Evolutionary conservation across 2,329 filamentous ascomycete species (phyloP).

Genomic region (Eutypa lata): DNA sequence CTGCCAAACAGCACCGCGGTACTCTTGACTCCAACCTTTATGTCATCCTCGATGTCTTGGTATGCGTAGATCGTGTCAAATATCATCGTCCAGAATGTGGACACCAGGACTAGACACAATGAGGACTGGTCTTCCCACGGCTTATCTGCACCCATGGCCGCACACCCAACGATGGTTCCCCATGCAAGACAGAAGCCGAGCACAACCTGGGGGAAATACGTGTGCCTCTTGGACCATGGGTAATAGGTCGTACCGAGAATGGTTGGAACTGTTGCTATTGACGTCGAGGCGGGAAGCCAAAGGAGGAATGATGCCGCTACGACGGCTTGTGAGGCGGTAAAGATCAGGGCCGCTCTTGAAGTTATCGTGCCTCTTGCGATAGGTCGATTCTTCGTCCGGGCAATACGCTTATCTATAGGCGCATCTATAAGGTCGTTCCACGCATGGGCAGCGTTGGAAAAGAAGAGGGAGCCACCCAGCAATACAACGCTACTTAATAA

Average conservation of each 20-base stretch:
- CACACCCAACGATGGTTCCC: slow-evolving; percentile 16
- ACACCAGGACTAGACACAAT: slow-evolving; percentile 10
- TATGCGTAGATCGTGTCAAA: slow-evolving; percentile 30
- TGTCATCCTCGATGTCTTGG: slow-evolving; percentile 24
- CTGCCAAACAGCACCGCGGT: slow-evolving; percentile 18
- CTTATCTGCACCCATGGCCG: slow-evolving; percentile 3
- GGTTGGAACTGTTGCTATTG: slow-evolving; percentile 7
- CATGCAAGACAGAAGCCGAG: slow-evolving; percentile 24
- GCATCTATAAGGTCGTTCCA: slow-evolving; percentile 29
- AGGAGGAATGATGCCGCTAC: slow-evolving; percentile 5
- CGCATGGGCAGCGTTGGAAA: slow-evolving; percentile 15
- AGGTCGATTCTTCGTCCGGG: slow-evolving; percentile 20
- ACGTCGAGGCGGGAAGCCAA: slow-evolving; percentile 2
- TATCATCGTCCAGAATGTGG: slow-evolving; percentile 18
- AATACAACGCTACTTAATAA: slow-evolving; percentile 1
- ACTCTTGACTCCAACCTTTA: slow-evolving; percentile 21
- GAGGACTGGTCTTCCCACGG: slow-evolving; percentile 8
- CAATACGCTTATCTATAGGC: slow-evolving; percentile 18
- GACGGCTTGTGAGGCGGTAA: slow-evolving; percentile 14
- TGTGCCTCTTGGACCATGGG: slow-evolving; percentile 26
- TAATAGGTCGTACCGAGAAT: slow-evolving; percentile 19
- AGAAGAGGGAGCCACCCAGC: slow-evolving; percentile 17
- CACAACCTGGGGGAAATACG: slow-evolving; percentile 23
- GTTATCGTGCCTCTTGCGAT: slow-evolving; percentile 25
- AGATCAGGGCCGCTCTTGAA: slow-evolving; percentile 12